These are phyloP conservation scores for Albophoma yamanashiensis DNA, from an alignment of 2,329 filamentous ascomycete species.

Conservation along the genomic window DNA sequence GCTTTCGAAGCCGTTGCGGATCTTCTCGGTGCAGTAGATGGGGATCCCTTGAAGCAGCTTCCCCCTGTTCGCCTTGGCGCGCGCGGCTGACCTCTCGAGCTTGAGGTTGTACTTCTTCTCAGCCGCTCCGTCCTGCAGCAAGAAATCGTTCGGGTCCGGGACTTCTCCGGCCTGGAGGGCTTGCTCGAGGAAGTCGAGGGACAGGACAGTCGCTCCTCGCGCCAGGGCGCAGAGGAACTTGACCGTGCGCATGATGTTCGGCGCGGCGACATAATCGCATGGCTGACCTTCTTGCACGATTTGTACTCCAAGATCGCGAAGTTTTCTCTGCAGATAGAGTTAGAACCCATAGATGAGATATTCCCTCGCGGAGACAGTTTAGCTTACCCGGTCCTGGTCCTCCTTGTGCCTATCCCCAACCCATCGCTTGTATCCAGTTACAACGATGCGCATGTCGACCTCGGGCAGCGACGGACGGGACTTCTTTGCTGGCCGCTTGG, in stretches of 20 bases:
- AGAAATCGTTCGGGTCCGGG: constrained; percentile 53
- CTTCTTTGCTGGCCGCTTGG: constrained; percentile 48
- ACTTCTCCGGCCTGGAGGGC: constrained; percentile 60
- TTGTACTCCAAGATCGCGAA: constrained; percentile 74
- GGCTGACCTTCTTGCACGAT: constrained; percentile 65
- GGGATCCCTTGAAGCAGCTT: constrained; percentile 64
- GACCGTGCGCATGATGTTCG: constrained; percentile 75
- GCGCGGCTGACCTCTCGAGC: constrained; percentile 54
- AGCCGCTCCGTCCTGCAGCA: constrained; percentile 59
- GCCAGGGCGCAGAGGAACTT: constrained; percentile 90
- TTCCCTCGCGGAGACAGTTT: not conserved
- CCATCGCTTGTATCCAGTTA: constrained; percentile 83
- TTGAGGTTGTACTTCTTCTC: constrained; percentile 63
- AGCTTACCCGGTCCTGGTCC: constrained; percentile 66
- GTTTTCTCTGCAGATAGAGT: constrained; percentile 48
- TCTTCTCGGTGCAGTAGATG: constrained; percentile 74
- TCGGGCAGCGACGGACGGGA: constrained; percentile 48
- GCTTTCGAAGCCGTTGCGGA: constrained; percentile 72
- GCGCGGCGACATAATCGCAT: constrained; percentile 82
- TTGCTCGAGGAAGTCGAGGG: constrained; percentile 66
- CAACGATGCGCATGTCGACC: constrained; percentile 62
- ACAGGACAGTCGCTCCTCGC: constrained; percentile 66
- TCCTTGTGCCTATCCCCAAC: constrained; percentile 61
- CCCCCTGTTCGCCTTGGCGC: constrained; percentile 67
- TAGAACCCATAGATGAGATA: constrained; percentile 6